These are phyloP conservation scores for Boechera divaricarpa DNA, from an alignment of 345 rosid genomes.

Conservation along the genomic window DNA sequence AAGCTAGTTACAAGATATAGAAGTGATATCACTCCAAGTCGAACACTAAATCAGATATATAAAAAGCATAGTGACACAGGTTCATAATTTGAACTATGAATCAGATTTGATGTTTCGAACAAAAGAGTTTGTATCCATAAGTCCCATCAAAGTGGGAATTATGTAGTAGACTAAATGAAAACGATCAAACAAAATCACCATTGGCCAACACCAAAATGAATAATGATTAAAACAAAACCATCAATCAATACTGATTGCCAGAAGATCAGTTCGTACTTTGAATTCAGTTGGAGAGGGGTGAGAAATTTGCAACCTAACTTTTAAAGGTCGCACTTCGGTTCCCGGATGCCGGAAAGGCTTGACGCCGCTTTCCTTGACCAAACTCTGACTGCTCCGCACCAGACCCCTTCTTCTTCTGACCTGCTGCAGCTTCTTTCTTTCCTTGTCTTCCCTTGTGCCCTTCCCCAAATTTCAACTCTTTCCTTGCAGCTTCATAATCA, in stretches of 20 bases:
- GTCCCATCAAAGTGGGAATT: slow-evolving; percentile 16
- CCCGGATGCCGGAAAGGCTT: slow-evolving; percentile 49
- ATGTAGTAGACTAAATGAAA: neutral
- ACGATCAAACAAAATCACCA: slow-evolving; percentile 2
- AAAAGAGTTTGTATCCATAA: slow-evolving; percentile 7
- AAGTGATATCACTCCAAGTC: neutral
- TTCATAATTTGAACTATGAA: neutral
- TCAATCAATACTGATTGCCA: slow-evolving; percentile 5
- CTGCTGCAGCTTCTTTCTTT: slow-evolving; percentile 37
- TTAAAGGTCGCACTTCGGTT: slow-evolving; percentile 46
- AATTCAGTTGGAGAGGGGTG: neutral
- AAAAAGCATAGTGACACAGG: neutral
- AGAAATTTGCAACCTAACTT: slow-evolving; percentile 27
- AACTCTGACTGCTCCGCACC: slow-evolving; percentile 39
- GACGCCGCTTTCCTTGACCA: slow-evolving; percentile 50
- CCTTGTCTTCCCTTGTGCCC: slow-evolving; percentile 31
- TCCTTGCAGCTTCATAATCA: slow-evolving; percentile 48
- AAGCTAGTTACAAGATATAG: neutral
- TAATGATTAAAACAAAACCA: neutral
- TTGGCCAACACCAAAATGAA: slow-evolving; percentile 7
- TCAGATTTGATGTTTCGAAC: neutral
- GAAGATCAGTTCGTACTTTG: neutral
- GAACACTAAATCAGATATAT: neutral
- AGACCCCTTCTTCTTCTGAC: slow-evolving; percentile 39
- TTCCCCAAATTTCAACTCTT: slow-evolving; percentile 44